These are phyloP conservation scores for Suillus variegatus DNA, from an alignment of 768 basidiomycete species.

Conservation along the genomic window DNA sequence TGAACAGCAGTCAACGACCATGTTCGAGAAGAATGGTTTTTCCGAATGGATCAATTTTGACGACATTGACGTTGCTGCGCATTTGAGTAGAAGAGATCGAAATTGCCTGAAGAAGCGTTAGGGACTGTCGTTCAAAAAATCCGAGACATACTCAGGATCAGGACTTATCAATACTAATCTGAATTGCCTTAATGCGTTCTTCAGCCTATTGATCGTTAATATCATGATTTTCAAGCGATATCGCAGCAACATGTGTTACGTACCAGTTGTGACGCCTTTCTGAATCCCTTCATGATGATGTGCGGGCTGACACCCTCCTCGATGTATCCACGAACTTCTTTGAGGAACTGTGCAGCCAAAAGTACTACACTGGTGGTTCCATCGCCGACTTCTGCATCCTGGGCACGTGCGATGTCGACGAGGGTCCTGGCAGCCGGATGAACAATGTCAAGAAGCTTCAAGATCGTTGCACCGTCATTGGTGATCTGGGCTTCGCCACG, in stretches of 20 bases:
- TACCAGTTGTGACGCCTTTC: constrained; percentile 85
- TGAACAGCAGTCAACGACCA: constrained; percentile 98
- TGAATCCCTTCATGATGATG: constrained; percentile 96
- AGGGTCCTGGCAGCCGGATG: constrained; percentile 98
- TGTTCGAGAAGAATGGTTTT: constrained; percentile 97
- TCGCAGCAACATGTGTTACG: constrained; percentile 10
- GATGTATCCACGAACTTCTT: constrained; percentile 87
- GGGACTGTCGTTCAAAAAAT: constrained; percentile 31
- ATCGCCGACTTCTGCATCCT: constrained; percentile 98
- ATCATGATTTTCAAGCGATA: constrained; percentile 13
- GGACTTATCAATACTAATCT: constrained; percentile 86
- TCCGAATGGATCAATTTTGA: constrained; percentile 98
- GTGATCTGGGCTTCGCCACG: constrained; percentile 98
- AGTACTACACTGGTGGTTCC: constrained; percentile 97
- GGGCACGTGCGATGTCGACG: constrained; percentile 96
- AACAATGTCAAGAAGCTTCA: constrained; percentile 96
- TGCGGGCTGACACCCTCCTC: constrained; percentile 98
- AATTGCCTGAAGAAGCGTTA: constrained; percentile 62
- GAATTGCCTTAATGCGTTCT: constrained; percentile 85
- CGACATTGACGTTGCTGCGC: constrained; percentile 99
- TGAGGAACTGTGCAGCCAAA: constrained; percentile 90
- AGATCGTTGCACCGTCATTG: constrained; percentile 98
- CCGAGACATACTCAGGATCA: constrained; percentile 78
- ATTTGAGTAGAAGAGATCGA: constrained; percentile 92
- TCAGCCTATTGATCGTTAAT: constrained; percentile 56